Percentiles rank a stretch among this genome's conserved stretches.
Evolutionary conservation across 2,329 filamentous ascomycete genomes (phyloP).

Genomic region (Emergomyces orientalis): DNA sequence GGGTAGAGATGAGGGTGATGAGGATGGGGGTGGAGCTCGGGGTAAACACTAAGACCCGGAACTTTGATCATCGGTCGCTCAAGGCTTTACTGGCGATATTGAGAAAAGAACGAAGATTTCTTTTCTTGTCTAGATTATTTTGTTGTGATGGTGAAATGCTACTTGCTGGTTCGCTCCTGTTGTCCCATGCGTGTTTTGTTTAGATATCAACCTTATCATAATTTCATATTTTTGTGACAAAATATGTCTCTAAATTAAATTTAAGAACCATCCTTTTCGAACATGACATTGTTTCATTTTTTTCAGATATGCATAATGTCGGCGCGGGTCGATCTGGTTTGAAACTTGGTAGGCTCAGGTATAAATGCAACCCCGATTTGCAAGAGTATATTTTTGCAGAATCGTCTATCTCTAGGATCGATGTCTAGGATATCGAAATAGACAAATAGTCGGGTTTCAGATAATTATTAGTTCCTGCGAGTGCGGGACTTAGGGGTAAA

Average conservation of each 20-base stretch:
- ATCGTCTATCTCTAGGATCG: neutral
- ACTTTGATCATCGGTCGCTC: neutral
- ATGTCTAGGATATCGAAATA: neutral
- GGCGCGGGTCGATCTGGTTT: neutral
- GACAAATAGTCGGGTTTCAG: neutral
- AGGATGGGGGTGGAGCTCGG: neutral
- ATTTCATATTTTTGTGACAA: neutral
- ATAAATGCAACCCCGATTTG: neutral
- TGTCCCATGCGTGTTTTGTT: neutral
- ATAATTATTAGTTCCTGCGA: neutral
- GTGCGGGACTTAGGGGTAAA: neutral
- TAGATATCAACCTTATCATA: neutral
- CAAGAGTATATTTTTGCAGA: neutral
- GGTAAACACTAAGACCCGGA: neutral
- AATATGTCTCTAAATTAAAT: neutral
- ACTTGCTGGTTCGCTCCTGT: neutral
- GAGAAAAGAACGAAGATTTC: neutral
- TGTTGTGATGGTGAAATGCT: neutral
- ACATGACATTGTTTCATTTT: neutral
- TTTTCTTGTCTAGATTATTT: neutral
- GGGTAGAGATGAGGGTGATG: constrained; percentile 24
- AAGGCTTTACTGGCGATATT: neutral
- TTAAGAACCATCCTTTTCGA: neutral
- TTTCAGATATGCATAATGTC: neutral
- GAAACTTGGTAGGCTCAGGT: neutral